These are phyloP conservation scores for Lipomyces orientalis DNA, from an alignment of 805 yeast genomes.

Conservation along the genomic window DNA sequence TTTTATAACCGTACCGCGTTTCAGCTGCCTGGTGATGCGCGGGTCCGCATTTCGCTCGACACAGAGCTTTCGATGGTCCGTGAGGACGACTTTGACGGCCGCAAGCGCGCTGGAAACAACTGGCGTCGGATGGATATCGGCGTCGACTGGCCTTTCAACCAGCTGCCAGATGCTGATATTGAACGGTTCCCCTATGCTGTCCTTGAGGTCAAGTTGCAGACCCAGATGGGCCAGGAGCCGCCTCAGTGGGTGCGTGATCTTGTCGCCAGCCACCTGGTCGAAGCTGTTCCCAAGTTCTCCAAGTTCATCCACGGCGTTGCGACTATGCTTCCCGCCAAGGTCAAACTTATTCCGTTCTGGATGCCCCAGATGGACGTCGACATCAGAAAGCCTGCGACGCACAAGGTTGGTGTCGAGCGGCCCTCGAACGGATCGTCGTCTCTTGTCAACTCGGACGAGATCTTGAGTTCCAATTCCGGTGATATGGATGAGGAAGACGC, in stretches of 20 bases:
- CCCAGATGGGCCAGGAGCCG: constrained; percentile 98
- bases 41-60: constrained; percentile 97
- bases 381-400: constrained; percentile 83
- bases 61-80: constrained; percentile 97
- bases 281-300: constrained; percentile 97
- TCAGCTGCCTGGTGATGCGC: constrained; percentile 98
- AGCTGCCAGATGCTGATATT: constrained; percentile 80
- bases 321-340: constrained; percentile 81
- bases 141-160: constrained; percentile 91
- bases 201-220: constrained; percentile 93
- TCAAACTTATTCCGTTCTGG: constrained; percentile 93
- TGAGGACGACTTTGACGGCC: constrained; percentile 95
- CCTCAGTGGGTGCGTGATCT: constrained; percentile 96
- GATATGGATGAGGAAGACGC: constrained; percentile 46
- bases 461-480: constrained; percentile 44
- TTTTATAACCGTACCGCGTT: constrained; percentile 98
- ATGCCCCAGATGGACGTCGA: constrained; percentile 95
- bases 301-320: constrained; percentile 98
- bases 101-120: constrained; percentile 85
- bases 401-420: constrained; percentile 68
- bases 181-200: constrained; percentile 98
- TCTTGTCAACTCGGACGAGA: constrained; percentile 40
- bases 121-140: constrained; percentile 99
- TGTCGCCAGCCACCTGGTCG: constrained; percentile 90
- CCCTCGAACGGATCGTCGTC: constrained; percentile 42